A percentile compares a stretch with the other conserved stretches of the same genome.
phyloP scores from a whole-genome alignment of 495 filamentous ascomycete species.

The Penicillium chermesinum region DNA sequence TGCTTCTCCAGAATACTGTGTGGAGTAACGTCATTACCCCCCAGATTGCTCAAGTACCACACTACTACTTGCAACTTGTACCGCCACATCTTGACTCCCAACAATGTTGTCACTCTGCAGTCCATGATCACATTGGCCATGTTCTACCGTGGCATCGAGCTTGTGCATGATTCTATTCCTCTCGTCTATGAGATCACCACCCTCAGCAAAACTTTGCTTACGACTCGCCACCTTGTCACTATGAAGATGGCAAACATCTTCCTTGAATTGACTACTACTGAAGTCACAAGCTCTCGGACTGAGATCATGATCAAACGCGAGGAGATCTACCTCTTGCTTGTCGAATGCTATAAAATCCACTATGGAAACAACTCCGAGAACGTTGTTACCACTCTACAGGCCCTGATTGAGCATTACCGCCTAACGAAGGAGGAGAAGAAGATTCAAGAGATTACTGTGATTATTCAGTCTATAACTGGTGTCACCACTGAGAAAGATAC shows the following conservation, averaged over 20 bases:
- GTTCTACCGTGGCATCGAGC: constrained; percentile 18
- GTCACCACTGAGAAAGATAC: constrained; percentile 7
- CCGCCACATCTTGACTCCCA: constrained; percentile 22
- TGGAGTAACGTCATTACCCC: constrained; percentile 29
- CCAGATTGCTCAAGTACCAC: constrained; percentile 21
- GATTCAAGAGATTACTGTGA: constrained; percentile 13
- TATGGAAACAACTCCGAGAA: constrained; percentile 31
- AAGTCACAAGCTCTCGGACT: constrained; percentile 25
- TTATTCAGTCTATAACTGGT: constrained; percentile 13
- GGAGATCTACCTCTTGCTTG: constrained; percentile 24
- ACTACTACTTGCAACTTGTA: constrained; percentile 24
- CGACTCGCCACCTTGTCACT: constrained; percentile 23
- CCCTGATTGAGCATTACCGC: constrained; percentile 32
- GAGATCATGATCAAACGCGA: constrained; percentile 34
- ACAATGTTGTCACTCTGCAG: constrained; percentile 21
- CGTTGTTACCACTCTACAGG: constrained; percentile 21
- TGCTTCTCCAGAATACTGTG: constrained; percentile 27
- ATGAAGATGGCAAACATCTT: constrained; percentile 29
- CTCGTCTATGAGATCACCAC: constrained; percentile 24
- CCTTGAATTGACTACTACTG: constrained; percentile 27
- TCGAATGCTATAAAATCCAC: constrained; percentile 35
- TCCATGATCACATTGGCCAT: constrained; percentile 23
- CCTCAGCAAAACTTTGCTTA: constrained; percentile 25
- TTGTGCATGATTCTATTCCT: constrained; percentile 9
- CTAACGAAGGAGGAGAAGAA: constrained; percentile 24